These are phyloP conservation scores for Chaetomiaceae sp. DNA, from an alignment of 2,329 filamentous ascomycete species.

Conservation along the genomic window DNA sequence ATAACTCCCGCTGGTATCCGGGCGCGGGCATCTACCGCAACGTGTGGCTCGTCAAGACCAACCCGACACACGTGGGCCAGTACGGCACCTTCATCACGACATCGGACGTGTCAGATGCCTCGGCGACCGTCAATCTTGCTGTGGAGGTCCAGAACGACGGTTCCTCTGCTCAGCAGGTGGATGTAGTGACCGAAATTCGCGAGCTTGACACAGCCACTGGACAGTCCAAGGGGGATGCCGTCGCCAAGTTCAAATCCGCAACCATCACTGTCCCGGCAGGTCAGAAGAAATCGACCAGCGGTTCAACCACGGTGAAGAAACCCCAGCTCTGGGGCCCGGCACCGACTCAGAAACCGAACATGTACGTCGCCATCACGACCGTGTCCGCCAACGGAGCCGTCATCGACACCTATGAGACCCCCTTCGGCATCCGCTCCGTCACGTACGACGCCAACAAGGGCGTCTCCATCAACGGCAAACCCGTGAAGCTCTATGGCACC, in stretches of 20 bases:
- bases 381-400: constrained; percentile 29
- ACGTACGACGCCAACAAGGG: not conserved
- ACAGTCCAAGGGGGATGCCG: not conserved
- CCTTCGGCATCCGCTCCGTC: constrained; percentile 44
- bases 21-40: constrained; percentile 52
- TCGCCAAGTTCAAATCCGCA: not conserved
- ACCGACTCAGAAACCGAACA: constrained; percentile 42
- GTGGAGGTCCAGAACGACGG: constrained; percentile 43
- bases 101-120: constrained; percentile 39
- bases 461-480: constrained; percentile 43
- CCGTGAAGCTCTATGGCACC: constrained; percentile 41
- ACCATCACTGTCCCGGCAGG: not conserved
- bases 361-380: constrained; percentile 44
- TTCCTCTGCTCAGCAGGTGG: constrained; percentile 33
- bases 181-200: constrained; percentile 28
- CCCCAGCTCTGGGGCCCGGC: constrained; percentile 47
- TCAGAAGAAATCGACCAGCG: constrained; percentile 27
- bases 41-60: constrained; percentile 49
- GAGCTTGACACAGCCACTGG: not conserved
- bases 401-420: constrained; percentile 42
- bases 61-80: constrained; percentile 44
- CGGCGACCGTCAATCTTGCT: constrained; percentile 41
- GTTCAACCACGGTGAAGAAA: constrained; percentile 33
- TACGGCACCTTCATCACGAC: constrained; percentile 48
- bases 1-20: constrained; percentile 51